phyloP scores from a whole-genome alignment of 2,329 filamentous ascomycete genomes.

The Ceratocystis ficicola region DNA sequence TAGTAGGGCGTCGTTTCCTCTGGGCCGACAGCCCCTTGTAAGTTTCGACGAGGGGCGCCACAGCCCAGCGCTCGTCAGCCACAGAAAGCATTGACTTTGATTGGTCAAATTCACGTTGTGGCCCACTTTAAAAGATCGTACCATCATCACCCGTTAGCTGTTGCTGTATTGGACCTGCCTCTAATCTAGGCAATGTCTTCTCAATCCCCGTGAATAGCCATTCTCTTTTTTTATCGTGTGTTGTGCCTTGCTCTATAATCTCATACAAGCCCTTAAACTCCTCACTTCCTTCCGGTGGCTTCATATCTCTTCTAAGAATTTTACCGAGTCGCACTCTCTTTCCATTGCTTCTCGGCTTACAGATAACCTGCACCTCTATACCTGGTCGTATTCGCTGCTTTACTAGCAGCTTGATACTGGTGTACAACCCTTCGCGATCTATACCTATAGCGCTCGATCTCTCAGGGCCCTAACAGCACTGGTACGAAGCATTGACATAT shows the following conservation, averaged over 20 bases:
- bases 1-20: conserved; percentile 1
- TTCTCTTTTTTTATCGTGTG: conserved; percentile 1
- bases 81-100: neutral
- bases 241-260: neutral
- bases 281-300: neutral
- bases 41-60: neutral
- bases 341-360: no score
- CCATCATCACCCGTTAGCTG: conserved; percentile 8
- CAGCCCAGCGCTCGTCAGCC: neutral
- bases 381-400: no score
- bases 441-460: no score
- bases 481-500: no score
- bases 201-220: neutral
- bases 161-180: conserved; percentile 3
- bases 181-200: neutral
- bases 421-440: no score
- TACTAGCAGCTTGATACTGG: no score
- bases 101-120: neutral
- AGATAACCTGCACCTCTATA: no score
- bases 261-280: neutral
- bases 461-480: no score
- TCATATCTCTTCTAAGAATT: neutral
- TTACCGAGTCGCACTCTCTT: no score
- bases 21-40: neutral
- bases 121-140: conserved; percentile 9